A percentile compares a stretch with the other conserved stretches of the same genome.
phyloP scores from a whole-genome alignment of 805 yeast genomes.

The Starmera dryadoides region DNA sequence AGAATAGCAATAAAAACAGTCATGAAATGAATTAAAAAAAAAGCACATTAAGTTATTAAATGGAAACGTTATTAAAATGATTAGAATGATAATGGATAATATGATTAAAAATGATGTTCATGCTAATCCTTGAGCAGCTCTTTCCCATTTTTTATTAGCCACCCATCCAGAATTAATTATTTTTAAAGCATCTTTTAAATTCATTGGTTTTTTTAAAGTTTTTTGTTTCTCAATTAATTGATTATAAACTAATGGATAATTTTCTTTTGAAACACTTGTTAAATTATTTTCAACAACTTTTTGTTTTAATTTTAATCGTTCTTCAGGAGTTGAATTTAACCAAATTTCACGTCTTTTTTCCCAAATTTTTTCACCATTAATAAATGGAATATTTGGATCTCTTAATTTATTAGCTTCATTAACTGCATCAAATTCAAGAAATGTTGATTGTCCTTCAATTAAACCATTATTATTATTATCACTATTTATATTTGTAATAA shows the following conservation, averaged over 20 bases:
- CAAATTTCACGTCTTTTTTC: conserved; percentile 59
- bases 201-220: conserved; percentile 61
- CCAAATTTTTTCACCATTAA: conserved; percentile 62
- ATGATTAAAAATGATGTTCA: conserved; percentile 6
- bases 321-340: conserved; percentile 36
- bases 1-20: too few species aligned
- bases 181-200: conserved; percentile 62
- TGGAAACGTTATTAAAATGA: too few species aligned
- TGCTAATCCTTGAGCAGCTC: conserved; percentile 32
- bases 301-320: conserved; percentile 9
- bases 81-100: too few species aligned
- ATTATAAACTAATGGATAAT: conserved; percentile 57
- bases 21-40: too few species aligned
- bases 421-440: conserved; percentile 24
- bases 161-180: conserved; percentile 84
- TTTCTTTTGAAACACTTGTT: conserved; percentile 34
- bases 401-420: conserved; percentile 22
- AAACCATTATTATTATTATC: conserved; percentile 2
- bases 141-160: conserved; percentile 67
- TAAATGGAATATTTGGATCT: conserved; percentile 28
- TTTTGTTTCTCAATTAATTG: conserved; percentile 65
- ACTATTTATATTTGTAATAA: neutral
- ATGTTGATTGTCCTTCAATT: conserved; percentile 13
- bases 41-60: too few species aligned
- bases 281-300: conserved; percentile 16